Evolutionary conservation across 148 eudicot genomes (phyloP).

Genomic region (Heliosperma pusillum): DNA sequence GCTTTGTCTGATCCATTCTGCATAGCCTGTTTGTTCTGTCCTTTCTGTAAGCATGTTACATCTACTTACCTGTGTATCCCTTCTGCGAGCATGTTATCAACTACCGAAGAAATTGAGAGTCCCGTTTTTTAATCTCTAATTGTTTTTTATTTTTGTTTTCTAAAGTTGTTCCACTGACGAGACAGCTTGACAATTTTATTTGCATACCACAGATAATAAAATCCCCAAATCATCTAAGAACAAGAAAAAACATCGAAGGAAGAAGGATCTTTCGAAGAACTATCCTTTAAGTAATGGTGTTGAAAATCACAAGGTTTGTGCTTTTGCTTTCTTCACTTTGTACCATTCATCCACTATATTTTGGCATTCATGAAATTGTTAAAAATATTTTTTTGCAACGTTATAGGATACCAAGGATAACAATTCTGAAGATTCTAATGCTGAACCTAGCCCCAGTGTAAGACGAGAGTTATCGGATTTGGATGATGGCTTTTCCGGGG

Average conservation of each 20-base stretch:
- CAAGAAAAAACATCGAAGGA: conserved; percentile 76
- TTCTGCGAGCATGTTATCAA: no score
- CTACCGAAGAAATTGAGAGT: neutral
- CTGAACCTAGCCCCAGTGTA: conserved; percentile 25
- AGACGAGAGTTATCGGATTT: conserved; percentile 42
- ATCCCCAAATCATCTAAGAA: conserved; percentile 47
- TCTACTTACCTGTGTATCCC: neutral
- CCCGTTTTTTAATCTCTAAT: neutral
- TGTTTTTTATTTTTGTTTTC: neutral
- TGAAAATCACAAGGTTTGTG: conserved; percentile 41
- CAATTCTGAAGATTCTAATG: conserved; percentile 30
- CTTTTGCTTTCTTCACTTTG: neutral
- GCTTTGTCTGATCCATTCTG: neutral
- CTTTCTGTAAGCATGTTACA: neutral
- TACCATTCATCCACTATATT: neutral
- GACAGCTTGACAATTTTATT: conserved; percentile 1
- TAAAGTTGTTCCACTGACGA: neutral
- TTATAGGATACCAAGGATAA: conserved; percentile 48
- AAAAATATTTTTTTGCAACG: neutral
- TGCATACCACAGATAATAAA: conserved; percentile 52
- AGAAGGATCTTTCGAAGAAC: conserved; percentile 64
- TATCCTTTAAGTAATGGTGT: conserved; percentile 36
- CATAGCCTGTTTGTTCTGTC: neutral
- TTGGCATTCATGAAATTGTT: neutral
- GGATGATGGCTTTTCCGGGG: conserved; percentile 41